These are phyloP conservation scores for Arctium lappa DNA, from an alignment of 129 eudicot genomes.

Conservation along the genomic window DNA sequence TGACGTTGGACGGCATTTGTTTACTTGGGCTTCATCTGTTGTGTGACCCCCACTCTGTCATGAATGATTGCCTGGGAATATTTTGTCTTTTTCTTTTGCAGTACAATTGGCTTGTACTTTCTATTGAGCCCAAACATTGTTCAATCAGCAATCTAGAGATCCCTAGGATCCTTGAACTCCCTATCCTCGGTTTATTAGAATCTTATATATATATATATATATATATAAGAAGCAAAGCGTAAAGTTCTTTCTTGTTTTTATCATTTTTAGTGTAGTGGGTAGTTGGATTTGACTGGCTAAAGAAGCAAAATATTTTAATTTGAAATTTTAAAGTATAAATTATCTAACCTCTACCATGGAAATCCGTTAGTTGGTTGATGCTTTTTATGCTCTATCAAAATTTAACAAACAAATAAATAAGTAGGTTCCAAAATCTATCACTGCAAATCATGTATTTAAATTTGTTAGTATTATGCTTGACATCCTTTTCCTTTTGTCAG, in stretches of 20 bases:
- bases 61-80: neutral
- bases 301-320: neutral
- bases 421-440: neutral
- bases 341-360: neutral
- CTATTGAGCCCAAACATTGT: neutral
- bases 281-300: neutral
- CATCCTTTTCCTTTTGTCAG: neutral
- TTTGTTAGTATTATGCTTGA: neutral
- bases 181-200: neutral
- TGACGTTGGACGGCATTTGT: neutral
- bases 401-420: neutral
- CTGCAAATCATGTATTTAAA: neutral
- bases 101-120: neutral
- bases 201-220: neutral
- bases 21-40: neutral
- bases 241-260: neutral
- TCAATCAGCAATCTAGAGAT: neutral
- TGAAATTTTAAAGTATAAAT: neutral
- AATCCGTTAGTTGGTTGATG: neutral
- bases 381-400: neutral
- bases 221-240: neutral
- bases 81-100: neutral
- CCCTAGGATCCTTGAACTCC: neutral
- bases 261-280: neutral
- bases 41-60: neutral